Percentiles rank a stretch among this genome's conserved stretches.
These are phyloP conservation scores for Cyclaneusma minus DNA, from an alignment of 2,329 filamentous ascomycete species.

Conservation along the genomic window DNA sequence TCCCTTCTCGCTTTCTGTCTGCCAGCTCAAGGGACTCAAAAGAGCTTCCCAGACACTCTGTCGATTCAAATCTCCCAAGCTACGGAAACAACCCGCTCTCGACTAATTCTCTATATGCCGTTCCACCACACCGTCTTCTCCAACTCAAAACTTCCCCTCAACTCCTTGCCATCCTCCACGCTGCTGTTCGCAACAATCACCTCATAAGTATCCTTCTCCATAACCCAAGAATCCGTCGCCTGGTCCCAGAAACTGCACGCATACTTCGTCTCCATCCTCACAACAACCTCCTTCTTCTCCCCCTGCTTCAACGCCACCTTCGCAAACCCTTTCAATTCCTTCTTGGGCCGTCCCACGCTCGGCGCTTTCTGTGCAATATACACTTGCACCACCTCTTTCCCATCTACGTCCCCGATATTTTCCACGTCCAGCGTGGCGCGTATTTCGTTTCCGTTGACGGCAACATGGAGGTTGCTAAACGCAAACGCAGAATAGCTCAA, in stretches of 20 bases:
- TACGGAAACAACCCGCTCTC: no score
- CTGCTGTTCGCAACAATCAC: constrained; percentile 46
- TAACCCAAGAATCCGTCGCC: constrained; percentile 46
- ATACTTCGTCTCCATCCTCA: constrained; percentile 46
- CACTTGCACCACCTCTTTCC: constrained; percentile 41
- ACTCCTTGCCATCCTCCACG: constrained; percentile 27
- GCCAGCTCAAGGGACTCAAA: no score
- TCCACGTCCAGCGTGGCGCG: constrained; percentile 32
- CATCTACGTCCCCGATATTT: constrained; percentile 41
- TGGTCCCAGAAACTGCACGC: constrained; percentile 59
- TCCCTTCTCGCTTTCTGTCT: no score
- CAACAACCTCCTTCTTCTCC: constrained; percentile 37
- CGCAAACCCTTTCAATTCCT: constrained; percentile 49
- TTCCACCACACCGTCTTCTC: constrained; percentile 51
- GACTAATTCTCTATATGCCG: constrained; percentile 36
- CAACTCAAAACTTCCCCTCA: constrained; percentile 39
- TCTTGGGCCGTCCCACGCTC: constrained; percentile 36
- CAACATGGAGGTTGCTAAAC: constrained; percentile 32
- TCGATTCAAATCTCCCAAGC: no score
- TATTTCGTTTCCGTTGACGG: constrained; percentile 36
- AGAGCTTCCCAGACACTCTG: no score
- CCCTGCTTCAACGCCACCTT: constrained; percentile 49
- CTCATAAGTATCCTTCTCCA: constrained; percentile 49
- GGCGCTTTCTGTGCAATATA: constrained; percentile 37
- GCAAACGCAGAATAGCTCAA: constrained; percentile 61